These are phyloP conservation scores for Rhodotorula babjevae DNA, from an alignment of 768 basidiomycete species.

Conservation along the genomic window DNA sequence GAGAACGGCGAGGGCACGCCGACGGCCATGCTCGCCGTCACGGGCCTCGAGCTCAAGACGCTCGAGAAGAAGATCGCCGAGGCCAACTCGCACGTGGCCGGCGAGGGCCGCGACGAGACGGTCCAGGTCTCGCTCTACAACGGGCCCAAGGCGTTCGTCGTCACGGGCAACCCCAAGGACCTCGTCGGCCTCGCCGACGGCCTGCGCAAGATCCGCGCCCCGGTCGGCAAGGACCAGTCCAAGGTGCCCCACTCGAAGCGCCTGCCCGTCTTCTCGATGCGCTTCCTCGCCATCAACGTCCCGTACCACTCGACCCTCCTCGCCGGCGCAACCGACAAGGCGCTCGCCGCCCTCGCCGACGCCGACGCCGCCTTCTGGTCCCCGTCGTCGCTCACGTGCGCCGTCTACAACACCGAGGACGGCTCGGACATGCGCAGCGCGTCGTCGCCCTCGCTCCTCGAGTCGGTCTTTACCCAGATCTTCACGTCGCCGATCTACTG, in stretches of 20 bases:
- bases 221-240: constrained; percentile 82
- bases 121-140: constrained; percentile 86
- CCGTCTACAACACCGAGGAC: constrained; percentile 88
- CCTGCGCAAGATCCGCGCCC: constrained; percentile 81
- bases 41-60: constrained; percentile 64
- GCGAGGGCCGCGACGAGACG: constrained; percentile 54
- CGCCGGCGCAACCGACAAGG: constrained; percentile 64
- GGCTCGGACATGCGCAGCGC: constrained; percentile 76
- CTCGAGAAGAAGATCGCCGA: constrained; percentile 75
- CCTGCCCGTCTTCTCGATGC: constrained; percentile 83
- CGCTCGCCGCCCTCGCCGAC: constrained; percentile 66
- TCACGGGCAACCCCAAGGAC: constrained; percentile 83
- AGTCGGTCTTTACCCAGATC: constrained; percentile 86
- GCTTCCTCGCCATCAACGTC: constrained; percentile 91
- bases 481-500: constrained; percentile 90
- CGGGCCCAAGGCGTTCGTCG: constrained; percentile 81
- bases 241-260: constrained; percentile 90
- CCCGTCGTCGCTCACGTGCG: constrained; percentile 63
- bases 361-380: constrained; percentile 50
- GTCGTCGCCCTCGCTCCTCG: constrained; percentile 64
- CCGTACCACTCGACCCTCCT: constrained; percentile 94
- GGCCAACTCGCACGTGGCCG: constrained; percentile 79
- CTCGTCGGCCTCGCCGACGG: constrained; percentile 91
- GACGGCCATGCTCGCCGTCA: constrained; percentile 86
- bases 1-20: constrained; percentile 91